These are phyloP conservation scores for Gonium pectorale DNA, from an alignment of 139 green algal species.

Conservation along the genomic window DNA sequence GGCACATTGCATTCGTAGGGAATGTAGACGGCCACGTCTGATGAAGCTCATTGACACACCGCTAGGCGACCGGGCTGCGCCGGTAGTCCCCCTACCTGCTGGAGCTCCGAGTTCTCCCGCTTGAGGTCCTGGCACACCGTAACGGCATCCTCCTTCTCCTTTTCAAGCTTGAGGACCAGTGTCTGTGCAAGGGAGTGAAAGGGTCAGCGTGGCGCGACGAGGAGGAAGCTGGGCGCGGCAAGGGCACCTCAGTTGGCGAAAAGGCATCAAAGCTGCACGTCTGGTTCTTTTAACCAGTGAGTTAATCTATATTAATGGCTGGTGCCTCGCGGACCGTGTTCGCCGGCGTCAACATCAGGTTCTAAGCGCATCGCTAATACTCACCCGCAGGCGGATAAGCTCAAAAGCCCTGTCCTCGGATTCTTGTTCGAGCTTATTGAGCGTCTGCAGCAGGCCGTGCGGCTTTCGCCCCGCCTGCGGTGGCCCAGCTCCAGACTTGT, in stretches of 20 bases:
- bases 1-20: too few species aligned
- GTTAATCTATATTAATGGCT: too few species aligned
- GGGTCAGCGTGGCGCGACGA: not conserved
- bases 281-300: too few species aligned
- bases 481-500: not conserved
- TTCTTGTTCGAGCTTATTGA: constrained; percentile 58
- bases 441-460: constrained; percentile 51
- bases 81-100: constrained; percentile 48
- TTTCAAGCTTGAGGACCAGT: constrained; percentile 57
- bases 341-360: not conserved
- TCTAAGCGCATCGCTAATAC: constrained; percentile 10
- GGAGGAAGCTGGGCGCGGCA: not conserved
- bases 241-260: not conserved
- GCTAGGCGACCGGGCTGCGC: too few species aligned
- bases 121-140: constrained; percentile 33
- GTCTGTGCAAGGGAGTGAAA: too few species aligned
- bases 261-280: not conserved
- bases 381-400: constrained; percentile 57
- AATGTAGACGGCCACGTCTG: too few species aligned
- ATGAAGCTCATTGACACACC: too few species aligned
- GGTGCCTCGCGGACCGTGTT: not conserved
- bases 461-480: constrained; percentile 24
- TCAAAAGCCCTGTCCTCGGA: constrained; percentile 54
- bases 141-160: constrained; percentile 57
- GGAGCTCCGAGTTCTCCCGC: constrained; percentile 43